These are phyloP conservation scores for Bolboschoenoplectus hybrid DNA, from an alignment of 202 grass and related monocot genomes.

Conservation along the genomic window DNA sequence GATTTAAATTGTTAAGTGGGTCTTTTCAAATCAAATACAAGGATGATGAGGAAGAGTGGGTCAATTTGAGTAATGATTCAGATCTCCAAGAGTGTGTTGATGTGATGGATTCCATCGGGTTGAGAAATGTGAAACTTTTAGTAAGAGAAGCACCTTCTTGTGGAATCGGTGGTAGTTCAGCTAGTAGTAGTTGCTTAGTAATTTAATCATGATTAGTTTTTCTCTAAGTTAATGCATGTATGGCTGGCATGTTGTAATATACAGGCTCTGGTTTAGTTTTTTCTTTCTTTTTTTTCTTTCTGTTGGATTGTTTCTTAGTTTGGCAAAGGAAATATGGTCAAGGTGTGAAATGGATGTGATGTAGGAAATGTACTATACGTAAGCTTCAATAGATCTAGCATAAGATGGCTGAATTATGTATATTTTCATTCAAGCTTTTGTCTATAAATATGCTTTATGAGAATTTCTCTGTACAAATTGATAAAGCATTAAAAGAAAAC, in stretches of 20 bases:
- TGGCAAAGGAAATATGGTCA: constrained; percentile 14
- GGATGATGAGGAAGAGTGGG: constrained; percentile 93
- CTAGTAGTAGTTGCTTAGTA: constrained; percentile 70
- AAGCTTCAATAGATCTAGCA: not conserved
- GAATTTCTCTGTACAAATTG: constrained; percentile 19
- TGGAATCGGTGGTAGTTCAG: constrained; percentile 50
- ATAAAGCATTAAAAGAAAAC: not conserved
- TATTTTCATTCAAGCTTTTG: not conserved
- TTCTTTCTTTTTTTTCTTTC: not conserved
- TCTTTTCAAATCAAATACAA: constrained; percentile 88
- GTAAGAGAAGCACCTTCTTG: constrained; percentile 53
- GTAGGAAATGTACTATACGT: constrained; percentile 23
- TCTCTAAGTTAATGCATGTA: not conserved
- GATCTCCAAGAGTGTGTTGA: constrained; percentile 88
- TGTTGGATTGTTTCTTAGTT: constrained; percentile 21
- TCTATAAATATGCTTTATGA: constrained; percentile 1
- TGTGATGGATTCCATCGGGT: constrained; percentile 68
- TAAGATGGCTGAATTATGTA: constrained; percentile 27
- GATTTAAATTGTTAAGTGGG: constrained; percentile 64
- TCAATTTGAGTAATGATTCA: constrained; percentile 66
- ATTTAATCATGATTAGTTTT: constrained; percentile 39
- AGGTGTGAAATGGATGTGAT: not conserved
- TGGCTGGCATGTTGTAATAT: constrained; percentile 19
- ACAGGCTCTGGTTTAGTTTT: not conserved
- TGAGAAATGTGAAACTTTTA: constrained; percentile 58